Base-by-base conservation (phyloP, 225 moss, liverwort and hornwort genomes). In the Bryum argenteum region DNA sequence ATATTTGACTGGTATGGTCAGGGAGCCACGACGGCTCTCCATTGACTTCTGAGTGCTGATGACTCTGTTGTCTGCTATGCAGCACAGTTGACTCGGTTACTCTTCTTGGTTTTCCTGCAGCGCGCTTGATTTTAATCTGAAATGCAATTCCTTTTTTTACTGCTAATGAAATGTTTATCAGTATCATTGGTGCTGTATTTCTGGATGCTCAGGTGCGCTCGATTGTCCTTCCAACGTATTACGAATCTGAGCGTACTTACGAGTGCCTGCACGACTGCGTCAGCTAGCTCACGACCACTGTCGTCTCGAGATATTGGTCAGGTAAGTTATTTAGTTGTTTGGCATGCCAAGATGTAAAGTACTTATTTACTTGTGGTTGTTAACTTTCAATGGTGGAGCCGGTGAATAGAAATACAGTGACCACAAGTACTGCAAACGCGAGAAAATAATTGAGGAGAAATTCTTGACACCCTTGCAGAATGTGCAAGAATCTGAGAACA, bases 171-270 rank as follows among this genome's bases (percentile, higher is more conserved):
- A 23, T 14, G 12, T 10, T 19, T 40, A 15, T 64, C 54, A 26
- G 42, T 12, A 16, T 12, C 17, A 21, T 20, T 53, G 20, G 53
- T 54, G 54, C 11, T 26, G 19, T 45, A 48, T 40, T 47, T 13
- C 26, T 58, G 54, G 54, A 58, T 66, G 43, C 70, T 65, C 66
- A 71, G 54, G 19, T 48, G 51, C 28, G 58, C 63, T 48, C 14
- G 54, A 61, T 54, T 53, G 42, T 63, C 43, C 23, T 52, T 13
- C 44, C 58, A 51, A 43, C 18, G 17, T 65, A 24, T 22, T 55
- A 62, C 37, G n/a, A 47, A 28, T 21, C 55, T 73, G 50, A 80
- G 55, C 67, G 56, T 67, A 57, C 20, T 43, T 54, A 54, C 64
- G 47, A 53, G 53, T 40, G 65, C 38, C 70, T 67, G 54, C 69